phyloP scores from a whole-genome alignment of 306 rosid species.

The Bauhinia variegata region DNA sequence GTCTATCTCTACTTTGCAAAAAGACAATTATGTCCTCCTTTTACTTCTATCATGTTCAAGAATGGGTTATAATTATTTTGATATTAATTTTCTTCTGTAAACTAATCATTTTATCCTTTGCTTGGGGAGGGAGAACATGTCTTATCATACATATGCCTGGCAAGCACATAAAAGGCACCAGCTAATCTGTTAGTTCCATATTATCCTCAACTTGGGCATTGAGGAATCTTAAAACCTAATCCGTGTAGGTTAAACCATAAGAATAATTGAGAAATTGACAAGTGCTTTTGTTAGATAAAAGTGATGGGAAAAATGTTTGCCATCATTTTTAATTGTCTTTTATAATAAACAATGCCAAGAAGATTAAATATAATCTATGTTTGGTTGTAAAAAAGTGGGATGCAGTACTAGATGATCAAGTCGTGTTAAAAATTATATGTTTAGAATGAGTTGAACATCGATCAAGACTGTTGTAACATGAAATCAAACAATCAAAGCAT shows the following conservation, averaged over 20 bases:
- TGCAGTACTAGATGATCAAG: no score
- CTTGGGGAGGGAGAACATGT: not conserved
- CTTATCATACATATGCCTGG: conserved; percentile 5
- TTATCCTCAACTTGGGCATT: not conserved
- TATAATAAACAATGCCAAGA: not conserved
- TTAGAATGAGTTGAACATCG: no score
- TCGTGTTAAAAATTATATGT: no score
- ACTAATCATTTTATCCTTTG: no score
- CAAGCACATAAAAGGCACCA: conserved; percentile 8
- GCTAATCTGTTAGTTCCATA: conserved; percentile 13
- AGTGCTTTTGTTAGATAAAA: conserved; percentile 9
- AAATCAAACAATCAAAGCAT: no score
- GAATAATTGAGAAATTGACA: not conserved
- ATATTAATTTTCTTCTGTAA: no score
- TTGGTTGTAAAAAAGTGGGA: not conserved
- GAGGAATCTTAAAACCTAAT: conserved; percentile 2
- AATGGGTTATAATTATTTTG: no score
- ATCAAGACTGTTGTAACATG: no score
- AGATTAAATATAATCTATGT: not conserved
- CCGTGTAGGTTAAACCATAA: not conserved
- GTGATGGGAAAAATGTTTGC: not conserved
- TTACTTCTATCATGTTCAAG: no score
- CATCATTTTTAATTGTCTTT: not conserved
- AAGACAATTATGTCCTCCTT: not conserved
- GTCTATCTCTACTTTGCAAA: not conserved